Evolutionary conservation across 176 grass and related monocot species (phyloP), one percentile per base, ranked within the genome.

Genomic region (Musa acuminata): DNA sequence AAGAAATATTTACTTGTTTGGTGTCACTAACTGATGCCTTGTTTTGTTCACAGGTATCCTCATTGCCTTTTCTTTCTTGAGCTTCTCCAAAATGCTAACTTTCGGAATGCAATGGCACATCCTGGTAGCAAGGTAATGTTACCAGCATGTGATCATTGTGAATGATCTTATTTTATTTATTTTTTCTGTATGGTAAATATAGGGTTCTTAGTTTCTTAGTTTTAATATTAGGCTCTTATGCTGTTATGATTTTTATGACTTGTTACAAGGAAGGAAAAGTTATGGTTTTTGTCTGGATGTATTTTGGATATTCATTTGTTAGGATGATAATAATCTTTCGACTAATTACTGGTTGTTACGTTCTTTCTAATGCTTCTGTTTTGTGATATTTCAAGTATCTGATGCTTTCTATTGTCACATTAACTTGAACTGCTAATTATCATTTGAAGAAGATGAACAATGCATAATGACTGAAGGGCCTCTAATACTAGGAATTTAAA

Each of bases 51-150:
- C 70, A 93, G 94, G 86, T 98, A 98, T 85, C 94, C 94, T 0
- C 94, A 98, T 80, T 98, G 95, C 69, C 95, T 98, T 85, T 94
- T 85, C 82, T 98, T 98, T 88, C 95, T 93, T 75, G 88, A 98
- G 72, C 95, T 98, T 80, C 95, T 98, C 9, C 95, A 94, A 87
- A 98, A 93, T 78, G 84, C 82, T 52, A 98, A 93, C 78, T 98
- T 98, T 63, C 86, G 88, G 13, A 91, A 85, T 82, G 90, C 86
- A 69, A 94, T 93, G 95, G 95, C 95, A 71, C 95, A 94, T 91
- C 95, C 95, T 65, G 88, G 85, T 81, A 98, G 66, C 90, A 98
- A 98, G 90, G 95, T 98, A 50, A 79, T 75, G 6, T 73, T 62
- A 62, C 62, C 64, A 43, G 51, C 20, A 48, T 64, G 76, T 62